phyloP scores from a whole-genome alignment of 139 green algal species.

The Chlamydomonas eustigma region DNA sequence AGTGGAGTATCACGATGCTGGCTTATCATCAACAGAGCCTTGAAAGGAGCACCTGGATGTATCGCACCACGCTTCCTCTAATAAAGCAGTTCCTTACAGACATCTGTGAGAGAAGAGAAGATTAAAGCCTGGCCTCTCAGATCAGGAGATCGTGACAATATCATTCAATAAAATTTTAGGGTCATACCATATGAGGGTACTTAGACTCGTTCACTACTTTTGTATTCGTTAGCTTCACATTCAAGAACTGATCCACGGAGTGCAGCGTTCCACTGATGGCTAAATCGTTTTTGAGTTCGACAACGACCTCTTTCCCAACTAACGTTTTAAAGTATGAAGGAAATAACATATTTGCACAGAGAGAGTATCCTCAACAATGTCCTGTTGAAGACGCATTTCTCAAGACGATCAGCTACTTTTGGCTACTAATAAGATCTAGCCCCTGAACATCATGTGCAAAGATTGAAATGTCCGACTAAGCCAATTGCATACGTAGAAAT shows the following conservation, averaged over 20 bases:
- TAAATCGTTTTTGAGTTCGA: slow-evolving; percentile 99
- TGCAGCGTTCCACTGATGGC: slow-evolving; percentile 89
- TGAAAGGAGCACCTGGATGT: slow-evolving; percentile 87
- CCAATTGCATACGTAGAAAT: too few species aligned
- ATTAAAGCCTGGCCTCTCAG: neutral
- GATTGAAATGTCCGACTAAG: too few species aligned
- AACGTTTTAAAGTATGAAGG: slow-evolving; percentile 94
- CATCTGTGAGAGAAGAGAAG: slow-evolving; percentile 45
- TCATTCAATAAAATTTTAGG: neutral
- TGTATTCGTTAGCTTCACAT: slow-evolving; percentile 95
- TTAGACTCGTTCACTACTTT: slow-evolving; percentile 82
- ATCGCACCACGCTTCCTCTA: slow-evolving; percentile 93
- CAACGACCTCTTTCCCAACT: slow-evolving; percentile 91
- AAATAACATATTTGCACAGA: slow-evolving; percentile 67
- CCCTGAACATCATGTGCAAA: too few species aligned
- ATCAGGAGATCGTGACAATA: neutral
- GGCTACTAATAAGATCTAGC: too few species aligned
- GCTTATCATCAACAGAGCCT: too few species aligned
- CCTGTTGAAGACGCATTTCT: too few species aligned
- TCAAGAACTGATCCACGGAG: slow-evolving; percentile 98
- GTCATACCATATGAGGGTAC: slow-evolving; percentile 92
- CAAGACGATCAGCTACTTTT: too few species aligned
- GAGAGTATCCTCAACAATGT: too few species aligned
- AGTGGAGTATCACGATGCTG: too few species aligned
- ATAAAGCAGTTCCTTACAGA: slow-evolving; percentile 98